phyloP scores from a whole-genome alignment of 176 grass and related monocot species.

The Leersia perrieri region DNA sequence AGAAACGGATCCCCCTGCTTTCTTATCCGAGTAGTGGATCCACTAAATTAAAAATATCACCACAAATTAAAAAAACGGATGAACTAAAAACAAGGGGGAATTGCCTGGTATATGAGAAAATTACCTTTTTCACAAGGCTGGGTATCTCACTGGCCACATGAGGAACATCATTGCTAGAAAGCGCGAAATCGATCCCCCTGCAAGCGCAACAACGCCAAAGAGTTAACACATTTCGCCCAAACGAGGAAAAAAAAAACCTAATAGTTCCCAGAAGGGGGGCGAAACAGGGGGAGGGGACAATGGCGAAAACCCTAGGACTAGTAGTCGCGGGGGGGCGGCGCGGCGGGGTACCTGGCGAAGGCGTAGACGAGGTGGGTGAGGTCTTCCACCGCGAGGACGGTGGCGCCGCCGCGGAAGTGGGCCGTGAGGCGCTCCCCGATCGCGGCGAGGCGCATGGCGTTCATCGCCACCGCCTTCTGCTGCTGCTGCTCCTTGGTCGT shows the following conservation, averaged over 20 bases:
- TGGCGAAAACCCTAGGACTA: background rate
- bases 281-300: background rate
- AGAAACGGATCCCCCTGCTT: no score
- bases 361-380: constrained; percentile 42
- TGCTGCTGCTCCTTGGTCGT: constrained; percentile 5
- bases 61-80: background rate
- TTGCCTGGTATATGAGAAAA: background rate
- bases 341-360: constrained; percentile 31
- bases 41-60: no score
- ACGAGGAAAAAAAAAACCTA: constrained; percentile 46
- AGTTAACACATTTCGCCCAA: background rate
- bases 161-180: constrained; percentile 70
- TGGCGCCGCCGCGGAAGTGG: constrained; percentile 24
- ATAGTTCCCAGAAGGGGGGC: background rate
- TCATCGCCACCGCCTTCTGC: constrained; percentile 26
- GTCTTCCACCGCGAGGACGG: background rate
- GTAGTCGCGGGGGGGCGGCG: background rate
- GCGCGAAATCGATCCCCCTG: constrained; percentile 90
- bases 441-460: constrained; percentile 8
- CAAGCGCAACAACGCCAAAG: constrained; percentile 15
- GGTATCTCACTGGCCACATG: constrained; percentile 49
- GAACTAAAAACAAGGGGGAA: background rate
- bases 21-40: no score
- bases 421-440: constrained; percentile 31
- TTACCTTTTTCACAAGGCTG: constrained; percentile 63